Evolutionary conservation across 2,329 filamentous ascomycete genomes (phyloP).

Genomic region (Fusarium pseudoanthophilum): DNA sequence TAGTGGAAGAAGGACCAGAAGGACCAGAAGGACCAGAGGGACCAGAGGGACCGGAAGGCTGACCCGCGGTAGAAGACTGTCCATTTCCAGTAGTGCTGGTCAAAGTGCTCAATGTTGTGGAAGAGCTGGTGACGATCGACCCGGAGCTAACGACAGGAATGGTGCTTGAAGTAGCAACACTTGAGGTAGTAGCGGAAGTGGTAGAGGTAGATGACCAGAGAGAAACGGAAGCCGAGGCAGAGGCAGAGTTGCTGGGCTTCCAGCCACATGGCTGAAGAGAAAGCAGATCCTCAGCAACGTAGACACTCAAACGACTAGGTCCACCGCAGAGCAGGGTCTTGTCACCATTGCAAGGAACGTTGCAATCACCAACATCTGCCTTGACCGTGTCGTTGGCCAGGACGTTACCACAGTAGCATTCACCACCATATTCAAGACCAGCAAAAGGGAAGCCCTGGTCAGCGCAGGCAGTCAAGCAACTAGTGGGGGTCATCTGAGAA

Average conservation of each 20-base stretch:
- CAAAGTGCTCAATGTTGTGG: conserved; percentile 49
- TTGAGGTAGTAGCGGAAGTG: conserved; percentile 8
- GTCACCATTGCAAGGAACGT: conserved; percentile 64
- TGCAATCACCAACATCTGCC: conserved; percentile 56
- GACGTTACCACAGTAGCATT: conserved; percentile 64
- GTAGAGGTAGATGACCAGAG: conserved; percentile 23
- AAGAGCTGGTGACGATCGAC: conserved; percentile 37
- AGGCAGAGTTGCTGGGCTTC: conserved; percentile 34
- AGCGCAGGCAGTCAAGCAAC: conserved; percentile 57
- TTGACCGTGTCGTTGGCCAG: conserved; percentile 59
- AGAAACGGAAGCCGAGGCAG: conserved; percentile 7
- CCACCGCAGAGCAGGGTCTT: conserved; percentile 56
- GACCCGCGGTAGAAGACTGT: conserved; percentile 21
- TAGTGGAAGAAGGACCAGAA: conserved; percentile 1
- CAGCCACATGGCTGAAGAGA: conserved; percentile 62
- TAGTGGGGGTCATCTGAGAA: conserved; percentile 54
- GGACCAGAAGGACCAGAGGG: neutral
- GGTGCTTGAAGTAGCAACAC: neutral
- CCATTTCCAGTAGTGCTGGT: conserved; percentile 48
- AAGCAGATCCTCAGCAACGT: conserved; percentile 60
- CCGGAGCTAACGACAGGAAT: conserved; percentile 12
- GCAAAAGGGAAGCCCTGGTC: conserved; percentile 59
- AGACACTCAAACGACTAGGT: conserved; percentile 55
- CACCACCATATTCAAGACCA: conserved; percentile 59
- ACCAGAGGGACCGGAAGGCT: neutral